A percentile compares a stretch with the other conserved stretches of the same genome.
These are phyloP conservation scores for Artemisia annua DNA, from an alignment of 129 eudicot species.

Conservation along the genomic window DNA sequence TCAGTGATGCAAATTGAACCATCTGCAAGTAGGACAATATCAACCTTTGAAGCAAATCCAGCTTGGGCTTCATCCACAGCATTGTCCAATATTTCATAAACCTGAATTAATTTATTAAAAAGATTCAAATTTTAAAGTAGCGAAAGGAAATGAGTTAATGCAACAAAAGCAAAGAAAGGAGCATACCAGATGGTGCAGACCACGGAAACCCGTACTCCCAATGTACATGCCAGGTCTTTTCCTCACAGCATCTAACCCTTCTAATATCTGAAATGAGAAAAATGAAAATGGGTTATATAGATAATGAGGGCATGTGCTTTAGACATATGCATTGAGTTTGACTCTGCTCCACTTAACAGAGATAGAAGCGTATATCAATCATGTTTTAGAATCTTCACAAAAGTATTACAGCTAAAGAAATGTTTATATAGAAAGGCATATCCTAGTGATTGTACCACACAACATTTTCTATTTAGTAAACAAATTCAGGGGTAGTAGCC, in stretches of 20 bases:
- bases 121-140: background rate
- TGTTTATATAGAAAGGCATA: no score
- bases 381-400: no score
- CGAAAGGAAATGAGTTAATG: background rate
- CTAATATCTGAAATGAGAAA: constrained; percentile 64
- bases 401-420: no score
- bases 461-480: no score
- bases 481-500: no score
- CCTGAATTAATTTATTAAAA: constrained; percentile 34
- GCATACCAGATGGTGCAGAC: constrained; percentile 89
- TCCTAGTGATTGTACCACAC: no score
- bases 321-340: no score
- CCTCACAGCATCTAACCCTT: constrained; percentile 95
- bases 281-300: background rate
- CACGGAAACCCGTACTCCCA: constrained; percentile 97
- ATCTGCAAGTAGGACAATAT: constrained; percentile 68
- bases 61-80: constrained; percentile 98
- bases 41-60: constrained; percentile 82
- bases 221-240: constrained; percentile 98
- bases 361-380: no score
- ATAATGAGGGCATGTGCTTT: background rate
- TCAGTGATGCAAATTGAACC: constrained; percentile 96
- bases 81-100: constrained; percentile 94
- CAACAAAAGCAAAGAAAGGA: constrained; percentile 5
- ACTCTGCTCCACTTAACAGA: no score